Percentiles rank a stretch among this genome's conserved stretches.
Evolutionary conservation across 2,329 filamentous ascomycete genomes (phyloP).

Genomic region (Trichoderma endophyticum): DNA sequence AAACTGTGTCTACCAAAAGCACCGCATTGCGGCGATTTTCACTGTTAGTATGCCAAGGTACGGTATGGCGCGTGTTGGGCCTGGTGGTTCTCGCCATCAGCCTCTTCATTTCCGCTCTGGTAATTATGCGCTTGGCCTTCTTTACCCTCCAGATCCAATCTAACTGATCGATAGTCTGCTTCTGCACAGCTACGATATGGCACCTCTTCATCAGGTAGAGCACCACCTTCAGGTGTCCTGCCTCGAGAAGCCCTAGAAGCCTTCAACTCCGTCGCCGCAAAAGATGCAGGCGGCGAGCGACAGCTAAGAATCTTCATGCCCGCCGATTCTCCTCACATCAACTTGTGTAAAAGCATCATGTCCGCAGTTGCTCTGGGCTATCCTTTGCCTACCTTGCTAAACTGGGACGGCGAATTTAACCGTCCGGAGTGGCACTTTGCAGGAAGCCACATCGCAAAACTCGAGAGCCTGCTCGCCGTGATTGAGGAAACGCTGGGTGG

Average conservation of each 20-base stretch:
- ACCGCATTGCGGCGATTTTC: neutral
- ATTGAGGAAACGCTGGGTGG: constrained; percentile 26
- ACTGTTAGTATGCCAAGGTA: neutral
- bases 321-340: constrained; percentile 36
- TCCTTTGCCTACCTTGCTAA: constrained; percentile 36
- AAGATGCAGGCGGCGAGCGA: constrained; percentile 19
- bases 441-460: constrained; percentile 40
- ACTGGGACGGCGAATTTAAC: constrained; percentile 40
- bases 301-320: constrained; percentile 39
- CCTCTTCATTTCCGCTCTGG: constrained; percentile 9
- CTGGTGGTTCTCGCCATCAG: neutral
- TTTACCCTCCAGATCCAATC: neutral
- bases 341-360: constrained; percentile 40
- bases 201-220: neutral
- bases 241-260: neutral
- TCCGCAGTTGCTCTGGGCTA: constrained; percentile 38
- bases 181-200: neutral
- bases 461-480: constrained; percentile 28
- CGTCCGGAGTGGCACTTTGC: constrained; percentile 35
- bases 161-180: neutral
- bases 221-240: neutral
- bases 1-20: neutral
- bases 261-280: neutral
- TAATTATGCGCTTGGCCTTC: neutral
- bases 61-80: neutral